Base-by-base conservation (phyloP, 169 alveolate genomes). In the Theileria luwenshuni region DNA sequence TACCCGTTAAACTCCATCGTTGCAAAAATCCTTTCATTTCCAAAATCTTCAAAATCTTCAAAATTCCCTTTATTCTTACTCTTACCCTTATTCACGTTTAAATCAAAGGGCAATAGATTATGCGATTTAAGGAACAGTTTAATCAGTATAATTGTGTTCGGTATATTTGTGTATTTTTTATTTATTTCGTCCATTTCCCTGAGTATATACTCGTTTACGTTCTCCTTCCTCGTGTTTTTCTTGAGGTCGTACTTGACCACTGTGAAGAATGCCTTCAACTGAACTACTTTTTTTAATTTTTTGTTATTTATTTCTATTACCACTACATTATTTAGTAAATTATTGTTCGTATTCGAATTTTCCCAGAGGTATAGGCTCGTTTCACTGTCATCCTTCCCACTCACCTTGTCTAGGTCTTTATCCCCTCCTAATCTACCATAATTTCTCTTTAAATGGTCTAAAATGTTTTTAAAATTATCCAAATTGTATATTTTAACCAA, bases 131-230 rank as follows among this genome's bases (percentile, higher is more conserved):
- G 45, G 10, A 38, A 38, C 65, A 56, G 30, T n/a, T 56, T 56
- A 3, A 21, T 17, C 13, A 56, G 30, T 17, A 56, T 43, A 27
- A 56, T 21, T 2, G 65, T 13, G 32, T 56, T 56, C 30, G 65
- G 30, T 28, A 56, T 56, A 21, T 56, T 56, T 56, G 32, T 28
- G 65, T 56, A 56, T 56, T 56, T 38, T 21, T 21, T 33, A 21
- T 56, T 2, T 28, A 56, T 13, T 56, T 27, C 47, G 30, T 56
- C 65, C 32, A 56, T 27, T 25, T 56, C 30, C 21, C 30, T 43
- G 7, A 56, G 3, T 28, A 56, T n/a, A 25, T 28, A 56, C 45
- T 56, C 65, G 21, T 56, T 56, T 1, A 56, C 32, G 30, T 56
- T 56, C 3, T 27, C 65, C 30, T 56, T 56, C 30, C 65, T 0